phyloP scores from a whole-genome alignment of 441 rosid genomes.

The Adansonia grandidieri region DNA sequence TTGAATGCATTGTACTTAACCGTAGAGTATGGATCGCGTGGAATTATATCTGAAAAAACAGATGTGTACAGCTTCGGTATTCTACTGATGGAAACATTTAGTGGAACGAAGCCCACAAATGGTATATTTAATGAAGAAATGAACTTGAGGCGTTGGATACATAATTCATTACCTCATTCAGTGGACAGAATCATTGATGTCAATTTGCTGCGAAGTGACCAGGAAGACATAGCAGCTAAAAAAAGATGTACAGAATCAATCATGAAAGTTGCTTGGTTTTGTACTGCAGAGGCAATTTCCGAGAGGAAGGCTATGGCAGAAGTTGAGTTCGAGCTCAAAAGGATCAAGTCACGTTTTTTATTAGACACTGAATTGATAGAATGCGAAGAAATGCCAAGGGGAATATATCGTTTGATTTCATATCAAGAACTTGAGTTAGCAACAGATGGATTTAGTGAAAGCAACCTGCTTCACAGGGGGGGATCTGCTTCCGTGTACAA shows the following conservation, averaged over 20 bases:
- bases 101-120: constrained; percentile 12
- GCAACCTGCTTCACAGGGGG: not conserved
- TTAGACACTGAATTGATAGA: not conserved
- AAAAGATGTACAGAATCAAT: constrained; percentile 17
- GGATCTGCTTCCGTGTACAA: not conserved
- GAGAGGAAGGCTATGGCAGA: not conserved
- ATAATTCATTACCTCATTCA: constrained; percentile 14
- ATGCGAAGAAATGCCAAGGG: not conserved
- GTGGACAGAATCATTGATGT: not conserved
- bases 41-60: constrained; percentile 25
- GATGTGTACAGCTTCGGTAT: constrained; percentile 33
- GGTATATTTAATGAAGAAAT: not conserved
- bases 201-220: constrained; percentile 7
- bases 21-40: constrained; percentile 24
- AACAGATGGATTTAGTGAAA: constrained; percentile 21
- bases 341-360: not conserved
- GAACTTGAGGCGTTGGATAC: constrained; percentile 19
- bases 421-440: constrained; percentile 7
- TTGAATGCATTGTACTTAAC: not conserved
- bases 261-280: constrained; percentile 20
- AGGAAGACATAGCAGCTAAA: not conserved
- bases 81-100: constrained; percentile 23
- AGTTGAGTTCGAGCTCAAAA: not conserved
- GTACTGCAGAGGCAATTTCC: not conserved
- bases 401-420: not conserved